Percentiles rank a stretch among this genome's conserved stretches.
Conservation (phyloP, 805 yeast genomes). For the Kuraishia borneana region DNA sequence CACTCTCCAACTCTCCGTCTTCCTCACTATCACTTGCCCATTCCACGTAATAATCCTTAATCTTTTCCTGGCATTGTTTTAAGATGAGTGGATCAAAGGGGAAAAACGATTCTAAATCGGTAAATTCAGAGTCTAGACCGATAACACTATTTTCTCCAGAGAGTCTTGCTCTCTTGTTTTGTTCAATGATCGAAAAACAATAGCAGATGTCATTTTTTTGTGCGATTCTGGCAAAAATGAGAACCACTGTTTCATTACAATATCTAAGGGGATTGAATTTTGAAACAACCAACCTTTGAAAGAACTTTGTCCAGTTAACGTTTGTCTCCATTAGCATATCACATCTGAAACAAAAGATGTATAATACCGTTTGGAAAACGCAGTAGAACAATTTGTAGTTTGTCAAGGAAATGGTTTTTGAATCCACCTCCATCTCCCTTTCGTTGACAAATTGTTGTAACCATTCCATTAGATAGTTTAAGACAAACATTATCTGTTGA, state of each 20-base stretch:
- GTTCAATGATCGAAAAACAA: conserved; percentile 88
- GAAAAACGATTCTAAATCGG: conserved; percentile 87
- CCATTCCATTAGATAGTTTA: conserved; percentile 80
- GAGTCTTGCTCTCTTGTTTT: conserved; percentile 66
- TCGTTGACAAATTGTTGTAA: conserved; percentile 69
- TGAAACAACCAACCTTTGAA: conserved; percentile 75
- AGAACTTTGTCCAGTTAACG: conserved; percentile 70
- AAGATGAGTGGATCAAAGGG: conserved; percentile 90
- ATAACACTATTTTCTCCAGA: conserved; percentile 18
- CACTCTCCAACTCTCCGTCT: background rate
- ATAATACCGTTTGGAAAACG: conserved; percentile 80
- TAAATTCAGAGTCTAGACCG: conserved; percentile 49
- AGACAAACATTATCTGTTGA: conserved; percentile 69
- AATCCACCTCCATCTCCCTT: conserved; percentile 73
- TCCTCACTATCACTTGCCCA: conserved; percentile 41
- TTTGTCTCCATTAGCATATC: conserved; percentile 63
- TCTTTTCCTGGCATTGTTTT: conserved; percentile 41
- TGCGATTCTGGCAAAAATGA: conserved; percentile 87
- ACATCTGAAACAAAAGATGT: conserved; percentile 87
- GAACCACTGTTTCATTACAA: conserved; percentile 88
- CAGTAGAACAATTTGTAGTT: conserved; percentile 84
- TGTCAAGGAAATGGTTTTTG: conserved; percentile 68
- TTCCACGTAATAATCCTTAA: conserved; percentile 56
- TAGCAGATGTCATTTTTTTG: conserved; percentile 84
- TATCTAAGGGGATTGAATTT: conserved; percentile 89